Base-by-base conservation (phyloP, 2,329 filamentous ascomycete genomes). In the Dothiorella sarmentorum region DNA sequence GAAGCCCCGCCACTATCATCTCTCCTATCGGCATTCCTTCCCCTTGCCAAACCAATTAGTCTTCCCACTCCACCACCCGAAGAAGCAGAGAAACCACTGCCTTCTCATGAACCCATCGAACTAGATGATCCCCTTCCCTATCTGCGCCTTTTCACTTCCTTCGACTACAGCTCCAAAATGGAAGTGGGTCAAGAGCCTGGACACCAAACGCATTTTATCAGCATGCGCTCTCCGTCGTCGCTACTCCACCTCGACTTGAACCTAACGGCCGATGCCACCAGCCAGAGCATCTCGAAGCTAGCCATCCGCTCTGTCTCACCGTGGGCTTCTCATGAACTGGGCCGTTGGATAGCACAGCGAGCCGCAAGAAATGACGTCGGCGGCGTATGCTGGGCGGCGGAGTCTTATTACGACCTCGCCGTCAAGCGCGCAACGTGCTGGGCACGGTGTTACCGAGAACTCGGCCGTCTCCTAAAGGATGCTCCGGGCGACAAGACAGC, bases 131-230 rank as follows among this genome's bases (percentile, higher is more conserved):
- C 88, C 51, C 73, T 88, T 2, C 84, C 87, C 0, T 91, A 87
- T 63, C 78, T 92, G 0, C 82, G 87, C 44, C 78, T 87, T 7
- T 91, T 94, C 65, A 88, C 84, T 0, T 84, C 87, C 0, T 79
- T 94, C 13, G 77, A 76, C 0, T 85, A 89, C 59, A 78, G 78
- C 0, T 86, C 85, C 0, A 65, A 61, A 17, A 58, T 73, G 1
- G 40, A 37, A 27, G 29, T 40, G 17, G 20, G 31, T 10, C 43
- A 63, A 3, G 58, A 67, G 40, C 13, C 24, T 15, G 29, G 40
- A 9, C 51, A 62, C 3, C 64, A 70, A 60, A 66, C 62, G 26
- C 85, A 88, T 64, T 69, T 73, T 3, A 84, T 90, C 33, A 80
- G 77, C 0, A 76, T 85, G 33, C 67, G 73, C 0, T 68, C 69